Evolutionary conservation across 2,329 filamentous ascomycete species (phyloP), one percentile per base, ranked within the genome.

Genomic region (Cladosporium sp.): DNA sequence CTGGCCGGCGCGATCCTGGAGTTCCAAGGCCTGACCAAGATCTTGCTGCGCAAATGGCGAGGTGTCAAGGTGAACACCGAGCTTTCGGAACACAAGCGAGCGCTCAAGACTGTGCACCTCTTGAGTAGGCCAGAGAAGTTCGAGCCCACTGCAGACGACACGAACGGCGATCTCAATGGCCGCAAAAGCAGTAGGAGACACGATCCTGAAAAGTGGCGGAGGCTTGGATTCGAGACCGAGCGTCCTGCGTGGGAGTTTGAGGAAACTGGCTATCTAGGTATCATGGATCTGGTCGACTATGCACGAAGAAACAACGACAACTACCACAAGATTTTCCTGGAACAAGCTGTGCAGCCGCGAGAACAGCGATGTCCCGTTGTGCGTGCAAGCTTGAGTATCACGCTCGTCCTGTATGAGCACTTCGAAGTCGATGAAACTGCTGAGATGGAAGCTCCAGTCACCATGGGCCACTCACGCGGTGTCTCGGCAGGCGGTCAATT

Each of bases 201-300:
- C 73, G 91, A 92, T 72, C 91, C 93, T 0, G 90, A 96, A 74
- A 97, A 97, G 76, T 99, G 95, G 95, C 86, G 93, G 72, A 85
- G 93, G 63, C 78, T 99, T 49, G 95, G 95, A 2, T 99, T 99
- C 73, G 91, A 95, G 77, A 90, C 91, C 0, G 95, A 99, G 78
- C 93, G 87, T 70, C 95, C 95, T 3, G 89, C 89, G 0, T 85
- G 85, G 72, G 95, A 99, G 71, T 98, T 99, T 74, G 89, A 92
- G 23, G 83, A 87, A 46, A 90, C 91, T 30, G 95, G 95, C 0
- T 98, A 93, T 76, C 79, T 99, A 63, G 95, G 95, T 30, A 92
- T 99, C 87, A 98, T 99, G 93, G 95, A 99, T 76, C 79, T 99
- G 73, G 92, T 93, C 2, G 93, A 98, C 77, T 99, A 92, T 76